These are phyloP conservation scores for Aspergillus coremiiformis DNA, from an alignment of 495 filamentous ascomycete genomes.

Conservation along the genomic window DNA sequence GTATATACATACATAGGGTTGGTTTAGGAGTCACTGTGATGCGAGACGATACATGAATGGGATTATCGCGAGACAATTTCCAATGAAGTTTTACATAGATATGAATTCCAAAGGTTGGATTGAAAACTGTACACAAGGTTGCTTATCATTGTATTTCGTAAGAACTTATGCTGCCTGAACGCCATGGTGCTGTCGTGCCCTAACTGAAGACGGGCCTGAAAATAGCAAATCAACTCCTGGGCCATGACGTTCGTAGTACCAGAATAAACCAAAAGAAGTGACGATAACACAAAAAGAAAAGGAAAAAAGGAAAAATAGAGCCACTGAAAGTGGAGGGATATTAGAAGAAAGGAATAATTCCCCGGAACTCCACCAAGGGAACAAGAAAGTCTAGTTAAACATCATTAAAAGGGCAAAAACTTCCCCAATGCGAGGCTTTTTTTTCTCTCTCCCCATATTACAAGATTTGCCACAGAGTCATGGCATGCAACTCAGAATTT, in stretches of 20 bases:
- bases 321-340: conserved; percentile 1
- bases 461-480: conserved; percentile 2
- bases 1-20: not conserved
- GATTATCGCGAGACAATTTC: not conserved
- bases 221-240: conserved; percentile 14
- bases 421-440: conserved; percentile 10
- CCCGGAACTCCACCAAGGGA: not conserved
- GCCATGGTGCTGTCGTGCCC: conserved; percentile 15
- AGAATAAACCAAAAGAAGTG: conserved; percentile 1
- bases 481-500: conserved; percentile 1
- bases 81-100: not conserved
- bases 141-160: conserved; percentile 2
- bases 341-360: not conserved
- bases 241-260: conserved; percentile 10
- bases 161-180: conserved; percentile 16
- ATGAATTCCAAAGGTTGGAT: not conserved
- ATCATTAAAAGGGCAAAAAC: conserved; percentile 7
- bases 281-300: conserved; percentile 2
- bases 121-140: not conserved
- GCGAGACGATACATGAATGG: not conserved
- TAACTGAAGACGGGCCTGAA: conserved; percentile 7
- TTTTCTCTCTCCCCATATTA: conserved; percentile 24
- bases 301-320: not conserved
- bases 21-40: not conserved
- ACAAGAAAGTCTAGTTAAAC: conserved; percentile 14